Base-by-base conservation (phyloP, 2,329 filamentous ascomycete genomes). In the Aspergillus spinulosporus region DNA sequence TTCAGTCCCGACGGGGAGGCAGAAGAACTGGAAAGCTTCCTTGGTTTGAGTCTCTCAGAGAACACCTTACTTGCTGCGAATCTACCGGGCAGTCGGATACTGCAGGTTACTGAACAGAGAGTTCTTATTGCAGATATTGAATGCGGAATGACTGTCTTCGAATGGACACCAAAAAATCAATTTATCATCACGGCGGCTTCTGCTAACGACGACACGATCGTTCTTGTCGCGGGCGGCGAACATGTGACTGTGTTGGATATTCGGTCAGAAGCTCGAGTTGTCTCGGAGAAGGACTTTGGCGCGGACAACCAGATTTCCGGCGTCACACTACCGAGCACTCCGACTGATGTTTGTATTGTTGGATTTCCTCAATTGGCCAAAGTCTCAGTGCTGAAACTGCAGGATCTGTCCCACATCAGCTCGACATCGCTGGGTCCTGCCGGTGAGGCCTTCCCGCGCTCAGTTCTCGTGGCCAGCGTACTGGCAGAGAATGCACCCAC, bases 291-390 rank as follows among this genome's bases (percentile, higher is more conserved):
- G 66, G 78, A 84, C 4, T 83, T 90, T 49, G 79, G 81, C 1
- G 76, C 82, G 12, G 80, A 85, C 34, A 88, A 91, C 61, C 91
- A 97, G 70, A 84, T 97, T 34, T 90, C 94, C 2, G 96, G 92
- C 65, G 80, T 97, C 7, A 86, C 93, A 46, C 82, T 94, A 1
- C 86, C 92, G 0, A 78, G 83, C 3, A 78, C 83, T 36, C 76
- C 87, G 11, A 77, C 81, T 3, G 79, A 84, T 48, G 77, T 91
- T 32, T 93, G 89, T 54, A 87, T 96, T 29, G 82, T 94, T 12
- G 92, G 92, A 1, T 94, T 95, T 74, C 97, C 93, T 85, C 86
- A 89, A 60, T 87, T 87, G n/a, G 89, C 90, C 4, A 84, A 84
- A 8, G 82, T 97, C 28, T 88, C 89, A 0, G 79, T 97, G 34